Evolutionary conservation across 1,284 basidiomycete genomes (phyloP), one percentile per base, ranked within the genome.

Genomic region (Ganoderma resinaceum): DNA sequence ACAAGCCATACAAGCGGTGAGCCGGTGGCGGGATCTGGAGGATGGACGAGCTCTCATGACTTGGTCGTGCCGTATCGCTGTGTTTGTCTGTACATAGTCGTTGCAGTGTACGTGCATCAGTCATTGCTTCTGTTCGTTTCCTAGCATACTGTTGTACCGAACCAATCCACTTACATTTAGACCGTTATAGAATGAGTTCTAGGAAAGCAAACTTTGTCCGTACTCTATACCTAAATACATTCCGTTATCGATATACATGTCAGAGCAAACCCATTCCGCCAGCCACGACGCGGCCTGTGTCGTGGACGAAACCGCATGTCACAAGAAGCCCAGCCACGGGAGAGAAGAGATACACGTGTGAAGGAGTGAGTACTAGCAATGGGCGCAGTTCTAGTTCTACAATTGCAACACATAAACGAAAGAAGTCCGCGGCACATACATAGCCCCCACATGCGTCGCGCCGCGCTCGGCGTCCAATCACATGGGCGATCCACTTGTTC

Each of bases 1-100:
- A 81, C 84, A 91, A 68, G 94, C 94, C 78, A 89, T 94, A 40
- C 93, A 93, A 67, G 93, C 72, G 73, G 52, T 63, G 37, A 63
- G 37, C 23, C 33, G 53, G 42, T 40, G 61, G 62, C n/a, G 37
- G 12, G 33, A 59, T 18, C 42, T 59, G 31, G 43, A 46, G 62
- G 43, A 31, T 29, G 8, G 23, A 23, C 33, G 35, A 40, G 37
- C 31, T 66, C 38, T 52, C 33, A 43, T 35, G 29, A 63, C 49
- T 23, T 53, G 18, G 35, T 61, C 37, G 40, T 64, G n/a, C 33
- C 20, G 6, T 60, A 23, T 29, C 38, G 23, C 23, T 12, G 57
- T 42, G 37, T 40, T 26, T 53, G 64, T 61, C 40, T 68, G 63
- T 70, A 69, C 46, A 66, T 33, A 60, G 59, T 35, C 31, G n/a